A percentile compares a stretch with the other conserved stretches of the same genome.
phyloP scores from a whole-genome alignment of 2,329 filamentous ascomycete genomes.

The Ambrosiella beaveri region DNA sequence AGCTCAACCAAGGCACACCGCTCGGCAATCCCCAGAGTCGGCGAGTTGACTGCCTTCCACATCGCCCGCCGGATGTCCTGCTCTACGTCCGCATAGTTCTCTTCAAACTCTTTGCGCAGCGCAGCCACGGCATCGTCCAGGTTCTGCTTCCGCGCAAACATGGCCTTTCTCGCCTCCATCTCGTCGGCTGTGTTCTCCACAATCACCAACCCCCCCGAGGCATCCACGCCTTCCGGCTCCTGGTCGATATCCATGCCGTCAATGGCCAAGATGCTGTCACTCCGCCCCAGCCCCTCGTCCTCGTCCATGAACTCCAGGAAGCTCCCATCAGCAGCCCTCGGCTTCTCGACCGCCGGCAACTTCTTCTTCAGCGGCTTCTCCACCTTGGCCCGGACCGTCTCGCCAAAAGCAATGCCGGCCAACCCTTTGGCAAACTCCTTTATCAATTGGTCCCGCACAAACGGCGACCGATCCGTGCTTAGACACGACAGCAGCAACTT shows the following conservation, averaged over 20 bases:
- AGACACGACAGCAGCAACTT: conserved; percentile 39
- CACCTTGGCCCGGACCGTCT: conserved; percentile 18
- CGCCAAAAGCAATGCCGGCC: conserved; percentile 46
- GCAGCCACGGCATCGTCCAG: conserved; percentile 35
- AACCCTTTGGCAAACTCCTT: conserved; percentile 41
- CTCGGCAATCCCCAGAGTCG: conserved; percentile 24
- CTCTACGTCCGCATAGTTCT: conserved; percentile 23
- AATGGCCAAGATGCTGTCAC: conserved; percentile 11
- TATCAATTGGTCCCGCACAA: conserved; percentile 42
- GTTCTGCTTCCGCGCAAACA: conserved; percentile 49
- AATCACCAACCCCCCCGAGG: conserved; percentile 21
- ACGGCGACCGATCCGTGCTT: conserved; percentile 46
- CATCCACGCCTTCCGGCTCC: conserved; percentile 19
- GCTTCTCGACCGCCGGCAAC: neutral
- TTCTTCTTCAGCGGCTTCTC: neutral
- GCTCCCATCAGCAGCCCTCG: neutral
- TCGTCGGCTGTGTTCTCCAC: conserved; percentile 25
- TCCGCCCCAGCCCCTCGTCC: neutral
- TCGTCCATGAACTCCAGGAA: neutral
- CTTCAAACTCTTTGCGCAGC: conserved; percentile 27
- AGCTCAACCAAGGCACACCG: conserved; percentile 26
- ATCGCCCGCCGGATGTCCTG: conserved; percentile 25
- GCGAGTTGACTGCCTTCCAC: conserved; percentile 26
- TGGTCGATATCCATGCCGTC: conserved; percentile 15
- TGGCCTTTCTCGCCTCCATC: conserved; percentile 41